Conservation (phyloP, 2,329 filamentous ascomycete genomes). For the Pseudogymnoascus sp. region DNA sequence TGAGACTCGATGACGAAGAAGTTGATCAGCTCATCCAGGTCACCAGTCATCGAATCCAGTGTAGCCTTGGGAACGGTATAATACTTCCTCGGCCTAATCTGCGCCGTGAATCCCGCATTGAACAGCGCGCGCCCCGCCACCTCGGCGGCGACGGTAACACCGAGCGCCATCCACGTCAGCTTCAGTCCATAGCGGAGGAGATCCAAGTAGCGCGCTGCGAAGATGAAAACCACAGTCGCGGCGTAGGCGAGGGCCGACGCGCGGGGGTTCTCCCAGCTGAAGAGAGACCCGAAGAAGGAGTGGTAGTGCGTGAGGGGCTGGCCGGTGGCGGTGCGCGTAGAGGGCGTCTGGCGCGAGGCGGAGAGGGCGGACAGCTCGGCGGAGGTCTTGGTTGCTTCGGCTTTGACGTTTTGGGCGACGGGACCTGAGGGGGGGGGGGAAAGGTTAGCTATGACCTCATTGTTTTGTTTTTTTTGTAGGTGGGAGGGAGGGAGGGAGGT, state of each 20-base stretch:
- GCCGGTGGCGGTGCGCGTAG: slow-evolving; percentile 50
- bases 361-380: slow-evolving; percentile 54
- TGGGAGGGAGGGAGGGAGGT: not conserved
- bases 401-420: slow-evolving; percentile 53
- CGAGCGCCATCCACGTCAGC: slow-evolving; percentile 57
- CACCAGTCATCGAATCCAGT: slow-evolving; percentile 54
- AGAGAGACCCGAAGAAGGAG: slow-evolving; percentile 62
- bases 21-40: slow-evolving; percentile 63
- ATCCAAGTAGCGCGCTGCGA: slow-evolving; percentile 60
- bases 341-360: slow-evolving; percentile 49
- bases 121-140: slow-evolving; percentile 54
- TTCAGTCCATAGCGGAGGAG: slow-evolving; percentile 60
- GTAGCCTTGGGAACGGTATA: slow-evolving; percentile 60
- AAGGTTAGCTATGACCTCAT: slow-evolving; percentile 17
- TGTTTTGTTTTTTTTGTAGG: not conserved
- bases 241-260: slow-evolving; percentile 60
- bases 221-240: slow-evolving; percentile 52
- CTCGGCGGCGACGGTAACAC: slow-evolving; percentile 55
- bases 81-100: slow-evolving; percentile 61
- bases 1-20: slow-evolving; percentile 67
- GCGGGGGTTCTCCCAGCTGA: slow-evolving; percentile 64
- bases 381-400: slow-evolving; percentile 48
- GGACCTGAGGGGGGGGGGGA: slow-evolving; percentile 42
- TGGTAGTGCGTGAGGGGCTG: slow-evolving; percentile 64
- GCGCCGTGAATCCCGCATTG: slow-evolving; percentile 56